Evolutionary conservation across 2,329 filamentous ascomycete species (phyloP).

Genomic region (Coniochaeta hoffmannii): DNA sequence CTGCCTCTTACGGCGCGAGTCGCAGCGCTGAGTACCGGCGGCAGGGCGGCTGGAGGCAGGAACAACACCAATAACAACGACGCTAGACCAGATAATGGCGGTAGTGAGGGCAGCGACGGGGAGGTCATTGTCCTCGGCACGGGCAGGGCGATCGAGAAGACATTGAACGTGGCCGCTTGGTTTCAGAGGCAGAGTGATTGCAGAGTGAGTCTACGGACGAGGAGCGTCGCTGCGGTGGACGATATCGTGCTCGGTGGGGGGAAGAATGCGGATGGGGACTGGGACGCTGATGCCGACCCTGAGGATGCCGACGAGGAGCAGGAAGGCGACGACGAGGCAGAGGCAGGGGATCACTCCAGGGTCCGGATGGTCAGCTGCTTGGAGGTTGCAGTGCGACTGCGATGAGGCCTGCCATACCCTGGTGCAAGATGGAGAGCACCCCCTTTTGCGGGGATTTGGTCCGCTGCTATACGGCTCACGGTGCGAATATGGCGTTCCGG

Average conservation of each 20-base stretch:
- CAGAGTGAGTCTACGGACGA: slow-evolving; percentile 51
- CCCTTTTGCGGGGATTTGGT: not conserved
- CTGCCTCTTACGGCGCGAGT: slow-evolving; percentile 39
- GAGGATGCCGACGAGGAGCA: slow-evolving; percentile 6
- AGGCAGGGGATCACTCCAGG: slow-evolving; percentile 18
- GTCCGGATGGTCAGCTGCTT: slow-evolving; percentile 43
- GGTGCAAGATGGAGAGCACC: not conserved
- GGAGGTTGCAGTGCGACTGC: slow-evolving; percentile 39
- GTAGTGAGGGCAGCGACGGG: slow-evolving; percentile 25
- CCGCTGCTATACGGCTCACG: not conserved
- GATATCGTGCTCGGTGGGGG: slow-evolving; percentile 42
- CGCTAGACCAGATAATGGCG: slow-evolving; percentile 17
- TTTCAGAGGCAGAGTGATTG: slow-evolving; percentile 57
- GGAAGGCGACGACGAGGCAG: slow-evolving; percentile 2
- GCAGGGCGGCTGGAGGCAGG: slow-evolving; percentile 14
- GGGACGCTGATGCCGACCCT: slow-evolving; percentile 11
- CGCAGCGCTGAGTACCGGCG: slow-evolving; percentile 14
- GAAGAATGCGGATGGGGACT: not conserved
- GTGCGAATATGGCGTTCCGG: not conserved
- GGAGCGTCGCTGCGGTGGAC: slow-evolving; percentile 58
- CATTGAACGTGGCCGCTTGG: slow-evolving; percentile 54
- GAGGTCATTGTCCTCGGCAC: slow-evolving; percentile 55
- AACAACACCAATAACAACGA: slow-evolving; percentile 22
- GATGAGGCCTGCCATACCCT: slow-evolving; percentile 17
- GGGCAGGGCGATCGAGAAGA: slow-evolving; percentile 58